Percentiles rank a stretch among this genome's conserved stretches.
These are phyloP conservation scores for Starmerella cellae DNA, from an alignment of 805 yeast genomes.

Conservation along the genomic window DNA sequence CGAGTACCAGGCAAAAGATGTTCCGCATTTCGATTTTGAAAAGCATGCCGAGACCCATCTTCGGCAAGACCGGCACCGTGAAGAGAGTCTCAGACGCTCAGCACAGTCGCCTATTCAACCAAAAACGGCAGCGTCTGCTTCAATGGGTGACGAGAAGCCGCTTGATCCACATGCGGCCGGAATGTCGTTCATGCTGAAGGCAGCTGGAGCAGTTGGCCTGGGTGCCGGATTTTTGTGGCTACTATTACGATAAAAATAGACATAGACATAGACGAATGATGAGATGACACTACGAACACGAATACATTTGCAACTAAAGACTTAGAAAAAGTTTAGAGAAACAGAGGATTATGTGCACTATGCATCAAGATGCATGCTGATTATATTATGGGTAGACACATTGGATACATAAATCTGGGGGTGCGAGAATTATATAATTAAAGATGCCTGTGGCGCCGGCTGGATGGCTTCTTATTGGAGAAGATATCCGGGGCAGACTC, in stretches of 20 bases:
- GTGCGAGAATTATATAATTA: too few species aligned
- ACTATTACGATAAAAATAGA: slow-evolving; percentile 7
- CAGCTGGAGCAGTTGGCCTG: slow-evolving; percentile 11
- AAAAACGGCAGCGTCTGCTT: slow-evolving; percentile 8
- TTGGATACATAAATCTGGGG: too few species aligned
- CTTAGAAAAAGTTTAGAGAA: too few species aligned
- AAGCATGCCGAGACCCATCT: slow-evolving; percentile 25
- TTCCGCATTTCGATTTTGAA: slow-evolving; percentile 30
- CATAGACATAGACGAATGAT: neutral
- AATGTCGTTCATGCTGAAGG: slow-evolving; percentile 5
- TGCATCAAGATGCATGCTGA: too few species aligned
- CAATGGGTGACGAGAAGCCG: slow-evolving; percentile 3
- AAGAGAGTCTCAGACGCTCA: neutral
- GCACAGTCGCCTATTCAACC: neutral
- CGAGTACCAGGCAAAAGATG: slow-evolving; percentile 22
- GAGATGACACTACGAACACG: too few species aligned
- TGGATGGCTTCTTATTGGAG: too few species aligned
- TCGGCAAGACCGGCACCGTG: slow-evolving; percentile 24
- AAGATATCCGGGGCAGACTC: too few species aligned
- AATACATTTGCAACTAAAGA: too few species aligned
- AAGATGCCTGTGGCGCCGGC: too few species aligned
- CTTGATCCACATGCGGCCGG: slow-evolving; percentile 10
- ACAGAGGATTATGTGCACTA: too few species aligned
- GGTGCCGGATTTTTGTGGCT: slow-evolving; percentile 12
- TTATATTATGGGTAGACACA: too few species aligned